Evolutionary conservation across 192 early-diverging fungal genomes (phyloP), one percentile per base, ranked within the genome.

Genomic region (Mortierella antarctica): DNA sequence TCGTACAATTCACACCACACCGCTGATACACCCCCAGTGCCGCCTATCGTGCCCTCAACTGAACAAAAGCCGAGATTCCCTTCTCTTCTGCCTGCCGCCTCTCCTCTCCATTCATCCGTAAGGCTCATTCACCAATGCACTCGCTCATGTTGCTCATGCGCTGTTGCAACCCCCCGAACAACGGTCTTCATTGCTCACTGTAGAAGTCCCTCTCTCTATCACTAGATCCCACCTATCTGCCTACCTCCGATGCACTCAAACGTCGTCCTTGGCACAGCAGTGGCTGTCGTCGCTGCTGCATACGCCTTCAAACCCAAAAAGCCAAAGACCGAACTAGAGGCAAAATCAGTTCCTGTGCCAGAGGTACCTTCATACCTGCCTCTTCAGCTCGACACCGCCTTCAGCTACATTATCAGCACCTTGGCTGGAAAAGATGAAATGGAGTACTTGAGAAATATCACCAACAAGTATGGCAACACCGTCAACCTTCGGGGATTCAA

Each of bases 281-380:
- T 51, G n/a, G 76, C 76, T 12, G 69, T 59, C 15, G 76, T 70
- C 5, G 11, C 52, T 1, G 23, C 67, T 13, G 76, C 67, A 31
- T 79, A 67, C 39, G 57, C 56, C 31, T 40, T 79, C 45, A 79
- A 71, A 42, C 76, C 63, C 40, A 79, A 79, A 39, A 70, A 61
- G 47, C 57, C 64, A 44, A 79, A 79, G 53, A 67, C 76, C 18
- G 69, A 79, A 14, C 69, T 79, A 12, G 76, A 79, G 54, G 46
- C 44, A 39, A 65, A 71, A 14, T 66, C 69, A 0, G 50, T 71
- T 9, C 31, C 63, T 13, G 53, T 79, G 14, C 76, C 69, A 1
- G 50, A 31, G 21, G 21, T 48, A 0, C 69, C 57, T 2, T 31
- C 48, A n/a, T 79, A 79, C 52, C 64, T 79, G 2, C 76, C 76